A percentile compares a stretch with the other conserved stretches of the same genome.
Evolutionary conservation across 2,329 filamentous ascomycete species (phyloP).

Genomic region (Penicillium sp.): DNA sequence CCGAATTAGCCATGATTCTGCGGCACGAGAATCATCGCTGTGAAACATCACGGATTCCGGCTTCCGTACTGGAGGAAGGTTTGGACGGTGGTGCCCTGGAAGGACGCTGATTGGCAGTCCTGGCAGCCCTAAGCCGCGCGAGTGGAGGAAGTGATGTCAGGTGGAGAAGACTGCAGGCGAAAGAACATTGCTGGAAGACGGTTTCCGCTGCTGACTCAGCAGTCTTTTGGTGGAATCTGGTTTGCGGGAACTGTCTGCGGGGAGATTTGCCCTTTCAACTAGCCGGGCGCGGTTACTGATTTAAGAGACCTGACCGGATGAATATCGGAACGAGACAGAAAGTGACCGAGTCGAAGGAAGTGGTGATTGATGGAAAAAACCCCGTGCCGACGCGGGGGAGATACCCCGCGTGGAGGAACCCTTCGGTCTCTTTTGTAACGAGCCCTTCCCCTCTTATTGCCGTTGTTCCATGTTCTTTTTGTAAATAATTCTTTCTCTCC

Average conservation of each 20-base stretch:
- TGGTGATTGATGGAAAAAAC: conserved; percentile 26
- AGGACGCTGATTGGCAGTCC: conserved; percentile 10
- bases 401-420: conserved; percentile 14
- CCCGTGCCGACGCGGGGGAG: background rate
- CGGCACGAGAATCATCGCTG: conserved; percentile 11
- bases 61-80: conserved; percentile 27
- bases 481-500: background rate
- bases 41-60: conserved; percentile 32
- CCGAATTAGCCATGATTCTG: conserved; percentile 20
- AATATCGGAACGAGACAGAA: background rate
- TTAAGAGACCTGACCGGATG: background rate
- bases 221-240: background rate
- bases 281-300: background rate
- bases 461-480: background rate
- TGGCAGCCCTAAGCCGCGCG: background rate
- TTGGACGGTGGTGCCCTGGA: conserved; percentile 4
- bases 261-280: background rate
- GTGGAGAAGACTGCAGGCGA: background rate
- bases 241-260: background rate
- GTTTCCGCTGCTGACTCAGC: conserved; percentile 8
- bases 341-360: background rate
- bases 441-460: background rate
- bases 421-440: conserved; percentile 8
- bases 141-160: conserved; percentile 14
- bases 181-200: conserved; percentile 1